Base-by-base conservation (phyloP, 2,329 filamentous ascomycete species). In the Daldinia sp. region DNA sequence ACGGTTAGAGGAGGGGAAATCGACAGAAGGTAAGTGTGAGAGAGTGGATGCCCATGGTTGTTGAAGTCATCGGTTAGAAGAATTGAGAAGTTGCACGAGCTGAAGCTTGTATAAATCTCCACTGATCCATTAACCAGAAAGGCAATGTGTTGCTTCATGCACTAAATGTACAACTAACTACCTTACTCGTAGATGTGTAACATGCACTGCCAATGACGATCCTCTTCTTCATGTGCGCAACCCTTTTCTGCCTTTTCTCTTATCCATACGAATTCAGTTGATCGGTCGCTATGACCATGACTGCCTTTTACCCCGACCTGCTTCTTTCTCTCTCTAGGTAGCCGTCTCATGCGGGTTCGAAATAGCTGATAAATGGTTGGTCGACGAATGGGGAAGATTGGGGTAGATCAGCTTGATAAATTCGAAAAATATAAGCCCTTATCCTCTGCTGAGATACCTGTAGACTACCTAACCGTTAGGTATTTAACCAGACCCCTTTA, bases 1-100 rank as follows among this genome's bases (percentile, higher is more conserved):
- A 4, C 51, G 63, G 63, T 50, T 66, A 65, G 58, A 63, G 61
- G 65, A 70, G 65, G 68, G 65, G 65, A 63, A 65, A 68, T 70
- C 58, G 68, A 68, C 55, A n/a, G n/a, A n/a, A n/a, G n/a, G n/a
- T n/a, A n/a, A n/a, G n/a, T n/a, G n/a, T n/a, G n/a, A n/a, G 68
- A 70, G 68, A 59, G 63, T 70, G 58, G 54, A 65, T 42, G 51
- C n/a, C n/a, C n/a, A n/a, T n/a, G n/a, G 61, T 70, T 55, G 30
- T 67, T 61, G 60, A 61, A 66, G 60, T 64, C 50, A 64, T 46
- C 18, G 28, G 48, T 46, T 60, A 48, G 18, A 58, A 65, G 41
- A 62, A 51, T 58, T 63, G 51, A 13, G 30, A 33, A 33, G 30
- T 33, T 33, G 30, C 9, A 33, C 30, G 37, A 39, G 37, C 37